These are phyloP conservation scores for Neurospora sp. DNA, from an alignment of 495 filamentous ascomycete species.

Conservation along the genomic window DNA sequence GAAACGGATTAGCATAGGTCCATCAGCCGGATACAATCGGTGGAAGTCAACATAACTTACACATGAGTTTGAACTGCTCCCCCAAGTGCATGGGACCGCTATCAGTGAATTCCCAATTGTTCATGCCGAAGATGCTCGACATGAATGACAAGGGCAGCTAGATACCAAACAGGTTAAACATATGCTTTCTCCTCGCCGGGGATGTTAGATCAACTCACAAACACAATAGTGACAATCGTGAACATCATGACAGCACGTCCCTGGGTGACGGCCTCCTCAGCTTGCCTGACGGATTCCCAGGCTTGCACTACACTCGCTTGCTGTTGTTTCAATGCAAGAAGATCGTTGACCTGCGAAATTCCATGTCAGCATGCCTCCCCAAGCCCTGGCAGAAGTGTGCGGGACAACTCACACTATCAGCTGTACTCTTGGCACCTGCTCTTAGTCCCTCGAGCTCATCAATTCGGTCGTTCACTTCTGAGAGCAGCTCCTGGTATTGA, in stretches of 20 bases:
- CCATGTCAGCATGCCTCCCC: conserved; percentile 4
- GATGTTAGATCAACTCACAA: conserved; percentile 18
- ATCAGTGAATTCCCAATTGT: conserved; percentile 16
- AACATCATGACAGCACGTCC: conserved; percentile 53
- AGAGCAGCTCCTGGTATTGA: conserved; percentile 14
- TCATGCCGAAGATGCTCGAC: conserved; percentile 29
- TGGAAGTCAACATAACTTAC: background rate
- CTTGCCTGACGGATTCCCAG: conserved; percentile 44
- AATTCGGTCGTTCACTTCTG: conserved; percentile 10
- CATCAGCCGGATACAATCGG: no score
- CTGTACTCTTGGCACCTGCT: conserved; percentile 14
- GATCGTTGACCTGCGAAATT: conserved; percentile 25
- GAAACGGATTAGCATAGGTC: background rate
- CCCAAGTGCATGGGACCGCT: conserved; percentile 4
- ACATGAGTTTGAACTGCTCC: conserved; percentile 18
- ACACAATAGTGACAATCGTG: conserved; percentile 52
- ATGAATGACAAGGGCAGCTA: conserved; percentile 28
- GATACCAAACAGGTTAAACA: background rate
- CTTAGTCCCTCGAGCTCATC: conserved; percentile 21
- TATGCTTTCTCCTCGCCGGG: background rate
- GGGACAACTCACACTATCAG: conserved; percentile 13
- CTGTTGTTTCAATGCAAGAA: conserved; percentile 53
- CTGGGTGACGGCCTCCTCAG: conserved; percentile 47
- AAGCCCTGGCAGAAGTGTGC: background rate
- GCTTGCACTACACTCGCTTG: conserved; percentile 52